Evolutionary conservation across 1,284 basidiomycete genomes (phyloP), one percentile per base, ranked within the genome.

Genomic region (Leccinum pallidistipes): DNA sequence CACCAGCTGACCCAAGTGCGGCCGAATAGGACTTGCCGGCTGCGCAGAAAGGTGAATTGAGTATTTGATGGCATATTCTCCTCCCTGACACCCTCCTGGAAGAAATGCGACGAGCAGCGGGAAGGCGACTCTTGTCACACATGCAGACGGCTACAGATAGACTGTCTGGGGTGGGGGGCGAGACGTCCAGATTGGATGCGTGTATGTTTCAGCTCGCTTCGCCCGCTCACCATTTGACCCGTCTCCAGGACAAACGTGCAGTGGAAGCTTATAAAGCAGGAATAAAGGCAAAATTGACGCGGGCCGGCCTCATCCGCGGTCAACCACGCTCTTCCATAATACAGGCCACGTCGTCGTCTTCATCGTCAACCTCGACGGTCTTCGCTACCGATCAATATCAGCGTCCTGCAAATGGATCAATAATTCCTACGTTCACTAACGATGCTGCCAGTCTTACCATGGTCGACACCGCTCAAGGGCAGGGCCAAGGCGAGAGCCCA

Each of bases 71-170:
- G 1, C 16, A 8, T 58, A 3, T 50, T 53, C 45, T 49, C 43
- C 52, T 24, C 27, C 59, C 49, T 68, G 54, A 63, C 64, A 5
- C 31, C 16, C 31, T 5, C 21, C 27, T 52, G 1, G 14, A 71
- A 92, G 90, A 91, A 91, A 88, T 92, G 91, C 74, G 91, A 92
- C 74, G 90, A 92, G 70, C 85, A 89, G 68, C 84, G 87, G 66
- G 86, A 90, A 71, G 86, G 84, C 64, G 84, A 88, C 71, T 87
- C 90, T 3, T 92, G 90, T 75, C 82, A 85, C 68, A 92, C 90
- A 0, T 92, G 90, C 71, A 82, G 83, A 65, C 87, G 90, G 47
- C 79, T 92, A 24, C 85, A 84, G 58, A 88, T 92, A 69, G 81
- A 88, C 54, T 92, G 90, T 74, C 79, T 92, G 4, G 91, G 90